phyloP scores from a whole-genome alignment of 495 filamentous ascomycete species.

The Hyaloscypha bicolor region DNA sequence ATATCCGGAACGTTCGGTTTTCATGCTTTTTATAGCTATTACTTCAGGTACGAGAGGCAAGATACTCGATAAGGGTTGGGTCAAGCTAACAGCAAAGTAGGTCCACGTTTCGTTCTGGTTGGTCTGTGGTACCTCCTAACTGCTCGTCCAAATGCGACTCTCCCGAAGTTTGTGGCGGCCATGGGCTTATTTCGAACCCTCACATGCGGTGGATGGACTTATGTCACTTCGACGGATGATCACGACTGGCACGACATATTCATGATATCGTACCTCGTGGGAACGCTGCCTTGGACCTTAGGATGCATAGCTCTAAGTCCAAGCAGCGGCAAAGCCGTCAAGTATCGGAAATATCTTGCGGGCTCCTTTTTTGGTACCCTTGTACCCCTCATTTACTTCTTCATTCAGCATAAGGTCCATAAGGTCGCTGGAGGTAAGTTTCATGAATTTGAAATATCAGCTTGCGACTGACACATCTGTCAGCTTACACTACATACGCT shows the following conservation, averaged over 20 bases:
- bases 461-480: slow-evolving; percentile 18
- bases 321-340: slow-evolving; percentile 78
- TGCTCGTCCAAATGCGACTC: slow-evolving; percentile 65
- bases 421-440: slow-evolving; percentile 84
- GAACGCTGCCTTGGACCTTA: slow-evolving; percentile 92
- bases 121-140: slow-evolving; percentile 92
- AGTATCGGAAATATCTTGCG: slow-evolving; percentile 86
- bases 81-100: slow-evolving; percentile 40
- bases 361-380: slow-evolving; percentile 87
- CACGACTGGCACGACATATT: slow-evolving; percentile 99
- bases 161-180: slow-evolving; percentile 81
- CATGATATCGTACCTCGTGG: slow-evolving; percentile 97
- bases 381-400: slow-evolving; percentile 91
- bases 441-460: slow-evolving; percentile 30
- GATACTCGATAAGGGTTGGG: background rate
- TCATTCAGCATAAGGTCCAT: slow-evolving; percentile 98
- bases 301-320: slow-evolving; percentile 91
- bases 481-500: slow-evolving; percentile 97
- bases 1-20: slow-evolving; percentile 95
- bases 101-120: slow-evolving; percentile 89
- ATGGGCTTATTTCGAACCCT: slow-evolving; percentile 86
- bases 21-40: slow-evolving; percentile 95
- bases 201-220: slow-evolving; percentile 98
- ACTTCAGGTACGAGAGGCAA: slow-evolving; percentile 69
- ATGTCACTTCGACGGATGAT: slow-evolving; percentile 97